Evolutionary conservation across 371 early-diverging fungal species (phyloP), one percentile per base, ranked within the genome.

Genomic region (Lichtheimia corymbifera): DNA sequence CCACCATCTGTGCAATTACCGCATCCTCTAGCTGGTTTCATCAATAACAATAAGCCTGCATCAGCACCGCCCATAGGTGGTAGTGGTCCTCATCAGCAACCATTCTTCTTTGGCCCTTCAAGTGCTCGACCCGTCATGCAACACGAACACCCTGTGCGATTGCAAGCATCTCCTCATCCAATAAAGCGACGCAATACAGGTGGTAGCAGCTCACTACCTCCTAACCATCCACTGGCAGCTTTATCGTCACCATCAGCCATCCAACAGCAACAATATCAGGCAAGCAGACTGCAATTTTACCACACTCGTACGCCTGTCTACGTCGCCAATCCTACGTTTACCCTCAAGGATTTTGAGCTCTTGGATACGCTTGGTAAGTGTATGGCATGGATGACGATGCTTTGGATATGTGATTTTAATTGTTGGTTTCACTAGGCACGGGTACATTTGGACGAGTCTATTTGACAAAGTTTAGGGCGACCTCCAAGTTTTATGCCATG

Each of bases 371-470:
- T 65, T 59, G 65, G 65, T 65, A 56, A 44, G 18, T 50, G 18
- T 7, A 43, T 5, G 5, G 13, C 15, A 15, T 24, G 15, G 41
- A 43, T 55, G n/a, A 43, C 43, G n/a, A 6, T n/a, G 22, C 55
- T 22, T 40, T 52, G 18, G 13, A 7, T 5, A 52, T 24, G 12
- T 11, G 51, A 22, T 18, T 44, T 62, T 52, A 28, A 59, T 27
- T 45, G 42, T 53, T 43, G 57, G 40, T 45, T 11, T 15, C 25
- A 47, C 24, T 49, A 66, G 70, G 66, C 28, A 70, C 94, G 24
- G 95, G 98, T 52, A 90, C 96, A 40, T 95, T 95, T 83, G 93
- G 95, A 14, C 76, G 97, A 45, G 94, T 97, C 22, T 91, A 91
- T 68, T 80, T 96, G 45, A 79, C 91, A 50, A 84, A 86, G 62